phyloP scores from a whole-genome alignment of 2,329 filamentous ascomycete genomes.

The Orbilia brochopaga region DNA sequence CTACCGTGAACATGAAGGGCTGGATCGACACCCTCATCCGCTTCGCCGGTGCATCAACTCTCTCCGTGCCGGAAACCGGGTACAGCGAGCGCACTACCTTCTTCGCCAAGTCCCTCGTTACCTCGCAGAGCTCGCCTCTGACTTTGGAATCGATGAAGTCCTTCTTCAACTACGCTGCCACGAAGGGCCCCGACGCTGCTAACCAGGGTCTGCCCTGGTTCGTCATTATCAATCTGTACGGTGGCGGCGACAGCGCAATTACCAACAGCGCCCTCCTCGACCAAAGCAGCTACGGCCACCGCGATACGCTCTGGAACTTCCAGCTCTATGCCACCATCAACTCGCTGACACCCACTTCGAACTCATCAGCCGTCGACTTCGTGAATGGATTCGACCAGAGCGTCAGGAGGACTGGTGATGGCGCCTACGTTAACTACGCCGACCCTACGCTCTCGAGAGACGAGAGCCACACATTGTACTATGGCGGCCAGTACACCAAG shows the following conservation, averaged over 20 bases:
- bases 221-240: constrained; percentile 54
- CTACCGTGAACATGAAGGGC: constrained; percentile 22
- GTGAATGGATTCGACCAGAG: constrained; percentile 31
- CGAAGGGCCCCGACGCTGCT: constrained; percentile 5
- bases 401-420: constrained; percentile 33
- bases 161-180: constrained; percentile 42
- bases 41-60: constrained; percentile 23
- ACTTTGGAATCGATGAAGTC: constrained; percentile 12
- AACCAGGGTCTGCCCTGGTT: constrained; percentile 49
- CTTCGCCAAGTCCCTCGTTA: constrained; percentile 46
- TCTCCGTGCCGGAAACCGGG: constrained; percentile 32
- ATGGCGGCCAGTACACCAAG: constrained; percentile 24
- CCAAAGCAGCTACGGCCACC: constrained; percentile 52
- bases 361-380: constrained; percentile 14
- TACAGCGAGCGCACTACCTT: constrained; percentile 46
- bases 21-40: constrained; percentile 48
- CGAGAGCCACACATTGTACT: constrained; percentile 33
- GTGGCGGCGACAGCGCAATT: constrained; percentile 48
- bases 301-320: constrained; percentile 52
- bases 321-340: constrained; percentile 52
- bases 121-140: constrained; percentile 23
- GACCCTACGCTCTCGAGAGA: constrained; percentile 33
- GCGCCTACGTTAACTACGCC: constrained; percentile 46
- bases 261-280: constrained; percentile 30
- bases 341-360: background rate